These are phyloP conservation scores for Rhipidocladum racemiflorum DNA, from an alignment of 176 grass and related monocot species.

Conservation along the genomic window DNA sequence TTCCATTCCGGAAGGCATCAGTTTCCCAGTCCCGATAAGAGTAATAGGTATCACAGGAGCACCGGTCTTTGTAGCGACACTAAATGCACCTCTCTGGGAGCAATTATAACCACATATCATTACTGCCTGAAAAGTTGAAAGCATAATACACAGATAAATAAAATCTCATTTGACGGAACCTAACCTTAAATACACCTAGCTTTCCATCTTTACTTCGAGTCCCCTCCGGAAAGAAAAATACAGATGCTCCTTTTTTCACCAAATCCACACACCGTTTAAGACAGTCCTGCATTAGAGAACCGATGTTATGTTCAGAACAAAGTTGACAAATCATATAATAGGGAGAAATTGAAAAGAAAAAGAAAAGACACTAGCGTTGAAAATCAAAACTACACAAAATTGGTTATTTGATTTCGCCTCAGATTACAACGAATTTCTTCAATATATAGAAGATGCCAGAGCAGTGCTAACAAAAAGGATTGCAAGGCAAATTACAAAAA, in stretches of 20 bases:
- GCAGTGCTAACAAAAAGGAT: background rate
- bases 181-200: conserved; percentile 90
- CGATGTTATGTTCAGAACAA: background rate
- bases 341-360: background rate
- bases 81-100: conserved; percentile 88
- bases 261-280: conserved; percentile 80
- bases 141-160: background rate
- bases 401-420: background rate
- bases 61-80: conserved; percentile 77
- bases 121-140: background rate
- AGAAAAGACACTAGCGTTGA: background rate
- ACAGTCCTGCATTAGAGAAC: conserved; percentile 65
- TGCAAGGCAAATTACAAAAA: background rate
- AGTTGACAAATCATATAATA: conserved; percentile 11
- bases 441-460: background rate
- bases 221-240: conserved; percentile 98
- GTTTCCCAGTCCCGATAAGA: conserved; percentile 76
- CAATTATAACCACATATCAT: conserved; percentile 26
- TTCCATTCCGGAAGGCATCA: conserved; percentile 95
- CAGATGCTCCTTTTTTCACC: conserved; percentile 71
- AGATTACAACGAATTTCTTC: background rate
- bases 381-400: background rate
- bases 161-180: background rate
- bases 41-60: conserved; percentile 83
- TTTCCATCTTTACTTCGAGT: conserved; percentile 93